Conservation (phyloP, 345 rosid genomes). For the Barbarea vulgaris region DNA sequence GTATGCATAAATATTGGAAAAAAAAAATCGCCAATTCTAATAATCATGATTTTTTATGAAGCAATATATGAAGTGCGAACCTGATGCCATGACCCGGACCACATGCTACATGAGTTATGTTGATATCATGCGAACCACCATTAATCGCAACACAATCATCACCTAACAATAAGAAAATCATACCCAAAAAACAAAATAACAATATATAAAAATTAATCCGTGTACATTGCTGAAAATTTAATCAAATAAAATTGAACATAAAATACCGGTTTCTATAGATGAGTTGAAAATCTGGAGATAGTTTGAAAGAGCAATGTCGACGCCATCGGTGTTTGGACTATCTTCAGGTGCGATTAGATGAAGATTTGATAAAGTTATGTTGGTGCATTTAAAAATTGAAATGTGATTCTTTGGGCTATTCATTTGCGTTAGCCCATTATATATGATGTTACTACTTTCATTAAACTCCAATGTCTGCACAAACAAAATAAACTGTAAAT, state of each 20-base stretch:
- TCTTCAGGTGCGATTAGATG: slow-evolving; percentile 40
- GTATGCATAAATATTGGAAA: not conserved
- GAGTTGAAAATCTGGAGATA: slow-evolving; percentile 29
- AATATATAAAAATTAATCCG: too few relatives aligned
- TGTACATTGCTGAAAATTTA: not conserved
- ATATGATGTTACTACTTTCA: slow-evolving; percentile 28
- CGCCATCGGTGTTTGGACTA: slow-evolving; percentile 58
- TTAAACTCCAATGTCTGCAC: not conserved
- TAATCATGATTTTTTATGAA: not conserved
- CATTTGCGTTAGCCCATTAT: slow-evolving; percentile 31
- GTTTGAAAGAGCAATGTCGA: slow-evolving; percentile 39
- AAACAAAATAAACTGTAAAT: not conserved
- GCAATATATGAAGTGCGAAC: not conserved
- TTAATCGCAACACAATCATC: slow-evolving; percentile 63
- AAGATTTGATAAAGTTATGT: slow-evolving; percentile 38
- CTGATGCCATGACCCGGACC: slow-evolving; percentile 79
- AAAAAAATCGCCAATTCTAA: not conserved
- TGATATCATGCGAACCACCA: slow-evolving; percentile 32
- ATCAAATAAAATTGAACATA: not conserved
- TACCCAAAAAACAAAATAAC: not conserved
- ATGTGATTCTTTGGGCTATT: slow-evolving; percentile 44
- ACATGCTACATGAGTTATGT: slow-evolving; percentile 44
- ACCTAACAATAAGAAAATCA: slow-evolving; percentile 31
- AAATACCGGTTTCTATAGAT: slow-evolving; percentile 45
- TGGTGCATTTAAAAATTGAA: slow-evolving; percentile 5